Evolutionary conservation across 1,284 basidiomycete genomes (phyloP).

Genomic region (Microbotryum silenes-acaulis): DNA sequence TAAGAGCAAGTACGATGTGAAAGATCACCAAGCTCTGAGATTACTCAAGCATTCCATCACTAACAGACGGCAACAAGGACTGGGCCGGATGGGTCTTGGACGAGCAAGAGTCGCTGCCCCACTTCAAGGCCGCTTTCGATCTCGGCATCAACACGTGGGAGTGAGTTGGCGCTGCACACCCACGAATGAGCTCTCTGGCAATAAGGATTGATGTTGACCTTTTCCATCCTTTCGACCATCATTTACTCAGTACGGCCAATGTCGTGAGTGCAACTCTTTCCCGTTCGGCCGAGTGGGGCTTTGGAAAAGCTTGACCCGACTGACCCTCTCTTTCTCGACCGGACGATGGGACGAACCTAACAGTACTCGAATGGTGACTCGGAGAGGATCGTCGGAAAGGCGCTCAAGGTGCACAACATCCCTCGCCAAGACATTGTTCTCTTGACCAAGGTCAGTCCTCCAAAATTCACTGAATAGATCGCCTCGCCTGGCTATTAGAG

Average conservation of each 20-base stretch:
- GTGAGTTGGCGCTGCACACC: not conserved
- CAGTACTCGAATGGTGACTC: conserved; percentile 61
- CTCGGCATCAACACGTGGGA: conserved; percentile 54
- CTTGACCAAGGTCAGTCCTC: conserved; percentile 53
- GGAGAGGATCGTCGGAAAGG: conserved; percentile 67
- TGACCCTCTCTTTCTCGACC: not conserved
- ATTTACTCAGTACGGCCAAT: conserved; percentile 52
- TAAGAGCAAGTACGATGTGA: too few relatives aligned
- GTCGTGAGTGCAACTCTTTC: conserved; percentile 34
- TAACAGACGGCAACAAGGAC: not conserved
- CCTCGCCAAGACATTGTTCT: conserved; percentile 68
- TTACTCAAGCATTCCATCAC: too few relatives aligned
- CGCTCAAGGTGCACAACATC: conserved; percentile 61
- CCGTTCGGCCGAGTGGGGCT: not conserved
- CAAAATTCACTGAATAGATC: too few relatives aligned
- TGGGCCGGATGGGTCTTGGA: conserved; percentile 49
- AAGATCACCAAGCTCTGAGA: too few relatives aligned
- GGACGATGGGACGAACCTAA: conserved; percentile 42
- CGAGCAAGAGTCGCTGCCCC: conserved; percentile 52
- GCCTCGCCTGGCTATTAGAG: not conserved
- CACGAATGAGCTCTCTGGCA: too few relatives aligned
- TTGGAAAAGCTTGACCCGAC: conserved; percentile 32
- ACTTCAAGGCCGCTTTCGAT: conserved; percentile 52
- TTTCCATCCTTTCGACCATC: too few relatives aligned
- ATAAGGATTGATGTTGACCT: too few relatives aligned